Base-by-base conservation (phyloP, 371 early-diverging fungal genomes). In the Mortierella sp. region DNA sequence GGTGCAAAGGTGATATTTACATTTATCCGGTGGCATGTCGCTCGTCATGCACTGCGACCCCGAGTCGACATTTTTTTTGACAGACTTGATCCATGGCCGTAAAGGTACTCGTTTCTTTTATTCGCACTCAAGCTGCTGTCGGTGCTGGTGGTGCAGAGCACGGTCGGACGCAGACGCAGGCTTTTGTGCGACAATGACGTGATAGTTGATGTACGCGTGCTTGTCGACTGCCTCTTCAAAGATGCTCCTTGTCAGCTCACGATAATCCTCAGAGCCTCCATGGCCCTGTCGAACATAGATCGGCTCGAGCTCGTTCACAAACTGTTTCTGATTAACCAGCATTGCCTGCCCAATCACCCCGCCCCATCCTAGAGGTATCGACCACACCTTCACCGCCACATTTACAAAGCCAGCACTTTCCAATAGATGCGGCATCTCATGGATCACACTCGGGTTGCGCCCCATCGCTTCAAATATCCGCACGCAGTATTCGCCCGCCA, bases 311-410 rank as follows among this genome's bases (percentile, higher is more conserved):
- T 83, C 83, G 37, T 79, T 79, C 64, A 83, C 83, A 71, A 83
- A 83, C 51, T 64, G 77, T 6, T 59, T 69, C 50, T 83, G 83
- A 57, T 83, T 83, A 19, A 59, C 74, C 50, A 83, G 26, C 83
- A 83, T 83, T 44, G 83, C 83, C 61, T 83, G 71, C 0, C 83
- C 83, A 28, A 79, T 69, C 26, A 72, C 77, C 2, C 83, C 83
- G 10, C 83, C 83, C 83, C 83, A 83, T 5, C 83, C 83, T 3
- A 83, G 48, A 24, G 83, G 83, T 28, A 83, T 83, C 37, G 83
- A 83, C 57, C 57, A 83, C 2, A 83, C 74, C 69, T 79, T 83
- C 54, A 79, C 53, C 10, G 69, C 21, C 2, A 83, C 75, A 28
- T 83, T 83, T 34, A 79, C 80, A 74, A 83, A 83, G 16, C 83